Evolutionary conservation across 148 eudicot species (phyloP).

Genomic region (Persicaria tinctoria): DNA sequence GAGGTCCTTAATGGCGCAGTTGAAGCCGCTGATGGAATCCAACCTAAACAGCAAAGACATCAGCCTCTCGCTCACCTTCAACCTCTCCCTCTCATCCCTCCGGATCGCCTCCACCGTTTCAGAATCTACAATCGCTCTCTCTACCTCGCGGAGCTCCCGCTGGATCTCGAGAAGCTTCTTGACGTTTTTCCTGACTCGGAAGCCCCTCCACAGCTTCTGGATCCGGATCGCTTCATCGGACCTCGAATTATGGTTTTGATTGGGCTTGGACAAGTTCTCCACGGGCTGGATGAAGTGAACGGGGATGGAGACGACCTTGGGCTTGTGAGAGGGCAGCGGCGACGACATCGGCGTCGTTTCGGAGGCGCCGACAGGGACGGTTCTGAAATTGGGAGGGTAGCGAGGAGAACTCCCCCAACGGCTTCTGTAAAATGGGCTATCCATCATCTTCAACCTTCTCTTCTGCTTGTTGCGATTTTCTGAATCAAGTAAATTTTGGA

Average conservation of each 20-base stretch:
- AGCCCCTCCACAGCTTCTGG: conserved; percentile 69
- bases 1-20: conserved; percentile 39
- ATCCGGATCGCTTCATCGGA: conserved; percentile 28
- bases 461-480: too few species aligned
- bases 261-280: neutral
- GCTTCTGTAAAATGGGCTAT: neutral
- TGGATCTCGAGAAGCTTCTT: conserved; percentile 31
- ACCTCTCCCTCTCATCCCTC: conserved; percentile 33
- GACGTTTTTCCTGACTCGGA: conserved; percentile 43
- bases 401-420: neutral
- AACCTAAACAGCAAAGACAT: conserved; percentile 57
- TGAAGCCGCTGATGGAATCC: conserved; percentile 52
- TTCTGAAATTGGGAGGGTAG: neutral
- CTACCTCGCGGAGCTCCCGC: conserved; percentile 37
- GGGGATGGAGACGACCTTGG: conserved; percentile 10
- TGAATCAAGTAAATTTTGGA: neutral
- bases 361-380: neutral
- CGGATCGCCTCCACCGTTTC: conserved; percentile 31
- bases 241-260: neutral
- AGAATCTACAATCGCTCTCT: conserved; percentile 20
- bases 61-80: conserved; percentile 47
- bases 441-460: neutral
- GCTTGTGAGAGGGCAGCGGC: neutral
- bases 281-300: neutral
- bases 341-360: neutral